These are phyloP conservation scores for Xerocomellus chrysenteron DNA, from an alignment of 768 basidiomycete species.

Conservation along the genomic window DNA sequence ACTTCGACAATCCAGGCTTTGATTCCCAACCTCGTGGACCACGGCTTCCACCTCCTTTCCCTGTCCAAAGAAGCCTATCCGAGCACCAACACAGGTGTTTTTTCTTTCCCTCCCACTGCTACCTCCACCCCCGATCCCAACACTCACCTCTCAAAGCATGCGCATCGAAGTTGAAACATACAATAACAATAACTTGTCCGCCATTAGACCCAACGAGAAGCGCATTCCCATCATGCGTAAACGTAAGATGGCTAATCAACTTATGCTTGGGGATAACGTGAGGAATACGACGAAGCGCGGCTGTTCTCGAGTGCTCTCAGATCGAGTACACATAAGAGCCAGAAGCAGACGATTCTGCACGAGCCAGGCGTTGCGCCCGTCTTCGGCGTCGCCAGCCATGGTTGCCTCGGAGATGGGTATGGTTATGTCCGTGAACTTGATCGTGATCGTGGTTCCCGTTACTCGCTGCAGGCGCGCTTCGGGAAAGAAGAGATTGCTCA, in stretches of 20 bases:
- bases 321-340: constrained; percentile 59
- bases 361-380: background rate
- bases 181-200: constrained; percentile 49
- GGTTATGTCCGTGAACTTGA: constrained; percentile 3
- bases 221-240: constrained; percentile 52
- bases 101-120: background rate
- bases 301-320: constrained; percentile 37
- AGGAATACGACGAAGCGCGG: constrained; percentile 21
- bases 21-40: background rate
- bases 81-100: background rate
- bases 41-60: background rate
- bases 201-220: constrained; percentile 51
- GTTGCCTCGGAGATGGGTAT: constrained; percentile 17
- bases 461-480: constrained; percentile 56
- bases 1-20: background rate
- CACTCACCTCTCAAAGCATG: constrained; percentile 12
- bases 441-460: constrained; percentile 13
- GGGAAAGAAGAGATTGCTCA: constrained; percentile 48
- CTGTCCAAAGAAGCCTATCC: background rate
- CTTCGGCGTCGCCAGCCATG: constrained; percentile 1
- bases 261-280: constrained; percentile 37
- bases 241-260: constrained; percentile 45
- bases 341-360: constrained; percentile 14
- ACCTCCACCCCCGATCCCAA: background rate
- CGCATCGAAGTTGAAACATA: constrained; percentile 43